Evolutionary conservation across 805 yeast species (phyloP).

Genomic region (Pichia eremophila): DNA sequence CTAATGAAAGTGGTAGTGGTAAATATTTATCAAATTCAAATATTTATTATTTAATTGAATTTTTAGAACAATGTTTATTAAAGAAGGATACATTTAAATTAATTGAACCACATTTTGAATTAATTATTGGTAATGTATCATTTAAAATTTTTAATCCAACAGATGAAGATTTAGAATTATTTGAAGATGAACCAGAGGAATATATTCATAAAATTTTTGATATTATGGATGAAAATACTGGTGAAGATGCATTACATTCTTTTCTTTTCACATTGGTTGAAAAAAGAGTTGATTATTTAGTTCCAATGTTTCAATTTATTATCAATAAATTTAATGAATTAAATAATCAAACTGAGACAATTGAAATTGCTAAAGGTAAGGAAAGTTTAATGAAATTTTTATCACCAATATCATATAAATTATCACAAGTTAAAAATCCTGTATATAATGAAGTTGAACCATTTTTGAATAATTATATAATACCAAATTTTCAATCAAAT

Average conservation of each 20-base stretch:
- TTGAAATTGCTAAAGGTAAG: slow-evolving; percentile 50
- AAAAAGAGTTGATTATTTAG: slow-evolving; percentile 53
- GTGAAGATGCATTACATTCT: slow-evolving; percentile 73
- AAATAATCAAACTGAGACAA: slow-evolving; percentile 26
- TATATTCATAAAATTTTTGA: slow-evolving; percentile 74
- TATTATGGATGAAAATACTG: slow-evolving; percentile 45
- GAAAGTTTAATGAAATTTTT: slow-evolving; percentile 77
- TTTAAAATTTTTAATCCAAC: slow-evolving; percentile 73
- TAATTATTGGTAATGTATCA: slow-evolving; percentile 60
- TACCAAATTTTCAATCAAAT: slow-evolving; percentile 61
- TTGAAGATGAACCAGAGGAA: slow-evolving; percentile 86
- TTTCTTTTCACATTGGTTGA: slow-evolving; percentile 64
- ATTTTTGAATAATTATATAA: slow-evolving; percentile 51
- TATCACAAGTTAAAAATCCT: slow-evolving; percentile 47
- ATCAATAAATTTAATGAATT: slow-evolving; percentile 37
- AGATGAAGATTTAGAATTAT: slow-evolving; percentile 61
- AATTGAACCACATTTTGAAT: slow-evolving; percentile 59
- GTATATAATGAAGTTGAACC: slow-evolving; percentile 56
- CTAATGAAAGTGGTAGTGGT: slow-evolving; percentile 22
- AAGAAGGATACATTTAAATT: slow-evolving; percentile 57
- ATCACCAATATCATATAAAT: slow-evolving; percentile 58
- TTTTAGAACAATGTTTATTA: slow-evolving; percentile 51
- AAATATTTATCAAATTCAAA: slow-evolving; percentile 65
- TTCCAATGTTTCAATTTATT: slow-evolving; percentile 52
- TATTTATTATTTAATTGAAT: slow-evolving; percentile 55